Conservation (phyloP, 2,329 filamentous ascomycete genomes). For the Pseudopithomyces maydicus region DNA sequence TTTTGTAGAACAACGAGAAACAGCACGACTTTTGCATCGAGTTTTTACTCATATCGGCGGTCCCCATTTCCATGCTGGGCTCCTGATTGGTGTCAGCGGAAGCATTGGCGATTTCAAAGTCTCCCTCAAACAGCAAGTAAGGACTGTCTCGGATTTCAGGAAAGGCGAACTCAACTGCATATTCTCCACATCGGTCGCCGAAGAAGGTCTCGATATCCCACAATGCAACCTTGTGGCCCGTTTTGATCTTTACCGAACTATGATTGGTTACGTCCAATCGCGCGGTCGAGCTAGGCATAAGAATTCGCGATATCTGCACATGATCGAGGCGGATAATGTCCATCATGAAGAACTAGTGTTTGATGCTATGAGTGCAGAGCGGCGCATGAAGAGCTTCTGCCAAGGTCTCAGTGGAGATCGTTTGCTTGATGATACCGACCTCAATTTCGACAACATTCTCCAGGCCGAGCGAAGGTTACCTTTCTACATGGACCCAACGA, state of each 20-base stretch:
- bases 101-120: conserved; percentile 64
- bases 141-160: conserved; percentile 70
- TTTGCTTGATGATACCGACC: conserved; percentile 65
- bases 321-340: conserved; percentile 75
- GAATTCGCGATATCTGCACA: conserved; percentile 80
- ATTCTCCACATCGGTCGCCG: conserved; percentile 68
- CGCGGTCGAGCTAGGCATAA: conserved; percentile 80
- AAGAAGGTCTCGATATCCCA: conserved; percentile 70
- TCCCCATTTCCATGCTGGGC: conserved; percentile 62
- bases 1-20: conserved; percentile 80
- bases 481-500: conserved; percentile 65
- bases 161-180: conserved; percentile 64
- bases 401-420: conserved; percentile 74
- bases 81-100: conserved; percentile 66
- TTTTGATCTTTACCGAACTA: conserved; percentile 86
- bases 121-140: conserved; percentile 74
- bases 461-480: conserved; percentile 58
- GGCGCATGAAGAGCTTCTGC: conserved; percentile 76
- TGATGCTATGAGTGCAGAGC: conserved; percentile 64
- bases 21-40: conserved; percentile 73
- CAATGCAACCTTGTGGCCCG: conserved; percentile 71
- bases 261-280: conserved; percentile 96
- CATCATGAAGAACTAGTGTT: conserved; percentile 62
- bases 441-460: conserved; percentile 62
- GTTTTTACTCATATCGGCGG: conserved; percentile 67